Evolutionary conservation across 495 filamentous ascomycete species (phyloP), one percentile per base, ranked within the genome.

Genomic region (Penicillium malachiteum): DNA sequence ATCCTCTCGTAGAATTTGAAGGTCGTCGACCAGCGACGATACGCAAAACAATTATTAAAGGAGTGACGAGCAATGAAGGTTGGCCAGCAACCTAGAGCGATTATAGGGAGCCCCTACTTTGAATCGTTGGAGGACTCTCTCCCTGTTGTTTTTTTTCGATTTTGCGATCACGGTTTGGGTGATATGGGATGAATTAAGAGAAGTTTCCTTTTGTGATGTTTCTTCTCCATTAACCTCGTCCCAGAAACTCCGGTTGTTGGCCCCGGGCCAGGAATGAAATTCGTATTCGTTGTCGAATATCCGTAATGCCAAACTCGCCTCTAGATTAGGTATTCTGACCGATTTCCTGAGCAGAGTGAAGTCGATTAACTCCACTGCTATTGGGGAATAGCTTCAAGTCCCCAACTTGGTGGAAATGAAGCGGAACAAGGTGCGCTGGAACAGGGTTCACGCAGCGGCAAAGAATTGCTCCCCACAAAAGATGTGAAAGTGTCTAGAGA

Each of bases 31-130:
- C 59, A 58, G 63, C 65, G 58, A 68, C 55, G 44, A 34, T 35
- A n/a, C 4, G 11, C 55, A 37, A 10, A 41, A 37, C 38, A 21
- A 14, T 33, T 38, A 47, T 50, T 55, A 51, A 63, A 65, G 60
- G 63, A 68, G 58, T 35, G 62, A 65, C 62, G 43, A 56, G 54
- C 40, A 50, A 48, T 11, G 49, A 46, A 46, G 56, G 62, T 68
- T 68, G 65, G 52, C 65, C 65, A 60, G 65, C 65, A 68, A 68
- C 62, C 65, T 30, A 41, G 37, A 33, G 48, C 18, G 38, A 21
- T 33, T 32, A 39, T 17, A 5, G 14, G 32, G 30, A 17, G 18
- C 38, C 21, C 21, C 48, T 38, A 30, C 4, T 4, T 41, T 12
- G 35, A 6, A 17, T 9, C 2, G 18, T 39, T 21, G 14, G 8